Evolutionary conservation across 192 early-diverging fungal species (phyloP), one percentile per base, ranked within the genome.

Genomic region (Coemansia sp.): DNA sequence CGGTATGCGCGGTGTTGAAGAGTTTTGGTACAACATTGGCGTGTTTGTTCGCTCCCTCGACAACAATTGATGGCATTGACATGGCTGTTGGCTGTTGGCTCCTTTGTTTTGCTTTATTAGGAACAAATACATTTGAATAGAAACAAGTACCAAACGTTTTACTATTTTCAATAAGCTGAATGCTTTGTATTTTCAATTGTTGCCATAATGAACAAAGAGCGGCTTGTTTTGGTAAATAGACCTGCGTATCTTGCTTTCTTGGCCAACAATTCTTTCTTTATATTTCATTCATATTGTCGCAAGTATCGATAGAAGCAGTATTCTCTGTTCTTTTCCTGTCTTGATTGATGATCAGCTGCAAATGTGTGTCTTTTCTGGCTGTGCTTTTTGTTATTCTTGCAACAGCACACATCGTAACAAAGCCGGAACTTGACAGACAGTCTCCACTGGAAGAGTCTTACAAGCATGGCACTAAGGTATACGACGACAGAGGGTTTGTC

Each of bases 401-500:
- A 9, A 54, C 52, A 6, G 9, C 15, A 15, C 19, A 54, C 23
- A 3, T 16, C 3, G 44, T 52, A 41, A 49, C 7, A 6, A 65
- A 8, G 6, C 19, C 9, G 7, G 1, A 8, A 10, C 21, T 56
- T 32, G 32, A 32, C 32, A 32, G 32, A 0, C 32, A 32, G 32
- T 32, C 32, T 32, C 32, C 32, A 32, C 37, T 38, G n/a, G 21
- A 21, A 56, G 39, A 54, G 37, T 56, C 52, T 44, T 11, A 57
- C 43, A 53, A 7, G 41, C 13, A 7, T 7, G 40, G 5, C 1
- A 32, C 32, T 0, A 32, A 32, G 32, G 4, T 32, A 32, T 1
- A 1, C 32, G 32, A 32, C 32, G 32, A 32, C 32, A 32, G 32
- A 32, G 32, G 21, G 19, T 88, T 86, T 64, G 79, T 89, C 7